These are phyloP conservation scores for Aschersonia sp. DNA, from an alignment of 2,329 filamentous ascomycete species.

Conservation along the genomic window DNA sequence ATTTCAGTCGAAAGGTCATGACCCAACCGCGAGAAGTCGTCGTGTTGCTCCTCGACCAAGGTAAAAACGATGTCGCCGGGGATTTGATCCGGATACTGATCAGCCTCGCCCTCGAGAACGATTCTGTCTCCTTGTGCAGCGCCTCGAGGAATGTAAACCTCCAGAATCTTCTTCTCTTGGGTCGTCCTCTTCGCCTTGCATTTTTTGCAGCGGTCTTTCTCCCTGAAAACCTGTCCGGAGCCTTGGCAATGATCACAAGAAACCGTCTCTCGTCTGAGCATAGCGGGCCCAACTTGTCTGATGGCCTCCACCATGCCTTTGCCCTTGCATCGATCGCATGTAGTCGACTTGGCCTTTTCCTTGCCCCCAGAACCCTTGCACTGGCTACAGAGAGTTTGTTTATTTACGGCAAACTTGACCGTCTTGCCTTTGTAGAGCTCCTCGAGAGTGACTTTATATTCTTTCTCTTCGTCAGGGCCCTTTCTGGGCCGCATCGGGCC, in stretches of 20 bases:
- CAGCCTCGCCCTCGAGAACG: slow-evolving; percentile 81
- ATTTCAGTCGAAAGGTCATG: slow-evolving; percentile 73
- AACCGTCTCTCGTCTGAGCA: slow-evolving; percentile 69
- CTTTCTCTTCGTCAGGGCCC: slow-evolving; percentile 73
- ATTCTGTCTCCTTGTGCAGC: slow-evolving; percentile 81
- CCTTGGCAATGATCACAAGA: slow-evolving; percentile 74
- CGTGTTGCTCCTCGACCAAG: slow-evolving; percentile 67
- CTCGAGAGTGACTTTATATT: slow-evolving; percentile 82
- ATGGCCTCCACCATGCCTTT: slow-evolving; percentile 63
- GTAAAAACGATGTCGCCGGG: slow-evolving; percentile 91
- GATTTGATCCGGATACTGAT: slow-evolving; percentile 77
- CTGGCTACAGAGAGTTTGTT: slow-evolving; percentile 74
- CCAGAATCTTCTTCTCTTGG: slow-evolving; percentile 83
- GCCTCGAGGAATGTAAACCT: slow-evolving; percentile 89
- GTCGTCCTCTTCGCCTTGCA: slow-evolving; percentile 87
- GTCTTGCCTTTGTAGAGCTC: slow-evolving; percentile 98
- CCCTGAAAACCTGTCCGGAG: slow-evolving; percentile 74
- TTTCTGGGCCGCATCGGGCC: slow-evolving; percentile 49
- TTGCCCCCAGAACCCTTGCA: slow-evolving; percentile 88
- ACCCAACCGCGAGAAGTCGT: slow-evolving; percentile 68
- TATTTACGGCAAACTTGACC: slow-evolving; percentile 89
- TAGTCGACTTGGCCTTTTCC: slow-evolving; percentile 72
- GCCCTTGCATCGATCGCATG: slow-evolving; percentile 76
- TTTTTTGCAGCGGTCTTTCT: slow-evolving; percentile 97
- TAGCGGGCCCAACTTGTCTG: slow-evolving; percentile 71